Conservation (phyloP, 2,329 filamentous ascomycete genomes). For the Delphinella strobiligena region DNA sequence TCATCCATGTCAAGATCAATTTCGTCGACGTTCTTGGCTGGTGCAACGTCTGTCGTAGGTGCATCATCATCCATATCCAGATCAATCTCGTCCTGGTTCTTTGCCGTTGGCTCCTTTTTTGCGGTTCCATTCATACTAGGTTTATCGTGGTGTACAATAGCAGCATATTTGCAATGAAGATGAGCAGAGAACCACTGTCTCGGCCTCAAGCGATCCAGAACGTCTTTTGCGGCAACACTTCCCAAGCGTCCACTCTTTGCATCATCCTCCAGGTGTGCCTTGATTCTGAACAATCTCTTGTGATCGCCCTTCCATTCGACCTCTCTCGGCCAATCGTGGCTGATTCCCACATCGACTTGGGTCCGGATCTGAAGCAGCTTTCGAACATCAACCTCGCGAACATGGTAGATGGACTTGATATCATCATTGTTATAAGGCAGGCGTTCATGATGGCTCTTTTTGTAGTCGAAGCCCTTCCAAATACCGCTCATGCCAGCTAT, state of each 20-base stretch:
- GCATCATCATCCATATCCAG: slow-evolving; percentile 4
- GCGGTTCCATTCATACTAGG: slow-evolving; percentile 1
- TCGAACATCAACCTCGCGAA: slow-evolving; percentile 79
- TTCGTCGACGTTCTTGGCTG: slow-evolving; percentile 50
- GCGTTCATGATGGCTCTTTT: slow-evolving; percentile 70
- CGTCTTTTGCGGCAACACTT: slow-evolving; percentile 63
- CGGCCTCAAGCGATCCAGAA: slow-evolving; percentile 72
- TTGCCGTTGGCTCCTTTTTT: slow-evolving; percentile 12
- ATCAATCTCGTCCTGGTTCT: slow-evolving; percentile 23
- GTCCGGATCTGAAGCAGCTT: slow-evolving; percentile 77
- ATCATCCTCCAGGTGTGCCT: slow-evolving; percentile 64
- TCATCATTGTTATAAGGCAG: slow-evolving; percentile 72
- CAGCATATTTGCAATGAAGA: slow-evolving; percentile 77
- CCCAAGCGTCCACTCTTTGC: slow-evolving; percentile 65
- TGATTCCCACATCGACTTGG: slow-evolving; percentile 82
- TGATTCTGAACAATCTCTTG: slow-evolving; percentile 55
- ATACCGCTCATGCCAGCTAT: slow-evolving; percentile 89
- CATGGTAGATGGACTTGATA: slow-evolving; percentile 74
- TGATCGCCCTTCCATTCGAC: slow-evolving; percentile 70
- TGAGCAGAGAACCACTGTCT: slow-evolving; percentile 85
- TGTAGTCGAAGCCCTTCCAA: slow-evolving; percentile 85
- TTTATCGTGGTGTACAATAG: slow-evolving; percentile 39
- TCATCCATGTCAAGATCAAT: slow-evolving; percentile 43
- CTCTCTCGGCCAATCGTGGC: slow-evolving; percentile 86
- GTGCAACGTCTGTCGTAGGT: slow-evolving; percentile 5